Evolutionary conservation across 805 yeast genomes (phyloP), one percentile per base, ranked within the genome.

Genomic region (Ogataea methanolica): DNA sequence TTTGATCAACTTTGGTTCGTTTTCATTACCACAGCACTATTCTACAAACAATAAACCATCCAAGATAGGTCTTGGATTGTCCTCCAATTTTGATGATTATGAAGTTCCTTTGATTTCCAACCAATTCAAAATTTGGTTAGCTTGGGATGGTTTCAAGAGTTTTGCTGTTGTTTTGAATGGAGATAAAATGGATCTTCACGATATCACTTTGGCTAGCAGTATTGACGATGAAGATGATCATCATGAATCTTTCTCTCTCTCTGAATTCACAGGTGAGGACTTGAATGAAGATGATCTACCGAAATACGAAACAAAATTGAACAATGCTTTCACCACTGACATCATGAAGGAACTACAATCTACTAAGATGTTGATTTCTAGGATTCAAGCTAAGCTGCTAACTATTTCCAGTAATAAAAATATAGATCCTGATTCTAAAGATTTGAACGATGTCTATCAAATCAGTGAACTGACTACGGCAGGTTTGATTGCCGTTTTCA

Each of bases 141-240:
- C 56, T 6, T 64, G 66, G 67, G 59, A 59, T 45, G 39, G 51
- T 9, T 36, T 47, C n/a, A 50, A 47, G 8, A 46, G 48, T 3
- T 59, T 48, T 49, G 58, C 57, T 2, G 40, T 56, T 39, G 49
- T 49, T 15, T 6, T 48, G 11, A 48, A 42, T 36, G 34, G 36
- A 14, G 49, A 39, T 21, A 19, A 36, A 8, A 16, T 29, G 39
- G 46, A 38, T 36, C 43, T 47, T 6, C 56, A 41, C 45, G 56
- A 50, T n/a, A 40, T 55, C 12, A 43, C 53, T 3, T 38, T 51
- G 26, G 40, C 48, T 5, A 47, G 43, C 19, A 36, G 47, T 4
- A 9, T 36, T 1, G 45, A 50, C 6, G 45, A 47, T n/a, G 40
- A 36, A 22, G 43, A 41, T 4, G 43, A 17, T 3, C 14, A 5